Evolutionary conservation across 305 asterid species (phyloP), one percentile per base, ranked within the genome.

Genomic region (Andrographis paniculata): DNA sequence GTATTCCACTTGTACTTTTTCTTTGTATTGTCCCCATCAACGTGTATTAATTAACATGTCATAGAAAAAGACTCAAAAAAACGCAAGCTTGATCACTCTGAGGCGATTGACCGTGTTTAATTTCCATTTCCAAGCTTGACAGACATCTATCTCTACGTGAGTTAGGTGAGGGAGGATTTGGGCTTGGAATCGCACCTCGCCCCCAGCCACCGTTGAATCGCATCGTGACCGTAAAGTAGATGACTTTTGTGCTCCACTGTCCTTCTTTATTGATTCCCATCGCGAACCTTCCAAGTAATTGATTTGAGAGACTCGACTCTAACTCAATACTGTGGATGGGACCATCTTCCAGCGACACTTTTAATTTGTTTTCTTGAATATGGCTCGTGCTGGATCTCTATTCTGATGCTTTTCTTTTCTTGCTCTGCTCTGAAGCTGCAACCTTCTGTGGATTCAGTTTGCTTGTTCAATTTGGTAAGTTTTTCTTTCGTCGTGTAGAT

Each of bases 211-310:
- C 14, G 16, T 35, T 35, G 40, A 33, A 45, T 55, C 22, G n/a
- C n/a, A 43, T 50, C 44, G 20, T 24, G 30, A 36, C 28, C 3
- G 50, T 48, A 35, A 36, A 49, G 9, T 18, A 28, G 45, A 39
- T n/a, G n/a, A 56, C 23, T 51, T 45, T 9, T 24, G 27, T 35
- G 11, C 40, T 37, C 16, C 50, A 3, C 37, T 27, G 14, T 18
- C 40, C 7, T 37, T 14, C 54, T 53, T 54, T 56, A 52, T 55
- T 54, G 62, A 55, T 58, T 51, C 67, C 39, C 65, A 59, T 55
- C 58, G 49, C 57, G 52, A 63, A 66, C 59, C 55, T 61, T 70
- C 66, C 30, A 17, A 15, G 18, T 20, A 31, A 38, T 38, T 38
- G 9, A 38, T 1, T 16, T 11, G 65, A 56, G 70, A 74, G 73